Evolutionary conservation across 1,139 yeast genomes (phyloP).

Genomic region (Zygoascus sp.): DNA sequence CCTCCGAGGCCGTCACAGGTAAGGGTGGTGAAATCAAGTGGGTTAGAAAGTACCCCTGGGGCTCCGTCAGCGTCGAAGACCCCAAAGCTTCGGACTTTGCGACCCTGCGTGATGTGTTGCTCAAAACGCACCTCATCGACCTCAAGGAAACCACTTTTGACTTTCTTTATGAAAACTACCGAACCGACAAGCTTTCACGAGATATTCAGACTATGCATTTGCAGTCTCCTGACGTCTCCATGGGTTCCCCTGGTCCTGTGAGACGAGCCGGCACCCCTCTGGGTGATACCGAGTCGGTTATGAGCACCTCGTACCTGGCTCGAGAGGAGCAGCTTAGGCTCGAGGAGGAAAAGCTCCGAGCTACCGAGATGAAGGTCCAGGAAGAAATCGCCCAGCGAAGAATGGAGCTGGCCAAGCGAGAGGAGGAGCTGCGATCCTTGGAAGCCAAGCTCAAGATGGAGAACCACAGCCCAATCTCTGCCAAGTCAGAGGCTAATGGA

Average conservation of each 20-base stretch:
- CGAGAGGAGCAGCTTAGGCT: constrained; percentile 41
- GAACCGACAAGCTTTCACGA: constrained; percentile 82
- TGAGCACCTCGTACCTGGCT: constrained; percentile 26
- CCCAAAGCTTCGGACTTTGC: constrained; percentile 77
- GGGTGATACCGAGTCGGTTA: constrained; percentile 20
- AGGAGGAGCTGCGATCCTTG: constrained; percentile 76
- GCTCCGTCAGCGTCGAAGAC: constrained; percentile 81
- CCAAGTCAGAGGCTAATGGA: constrained; percentile 1
- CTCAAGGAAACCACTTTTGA: constrained; percentile 93
- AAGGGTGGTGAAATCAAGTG: constrained; percentile 26
- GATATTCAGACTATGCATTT: constrained; percentile 17
- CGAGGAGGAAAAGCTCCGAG: constrained; percentile 40
- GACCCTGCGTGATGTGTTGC: constrained; percentile 68
- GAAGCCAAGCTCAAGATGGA: constrained; percentile 55
- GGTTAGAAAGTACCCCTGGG: constrained; percentile 93
- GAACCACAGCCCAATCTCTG: constrained; percentile 11
- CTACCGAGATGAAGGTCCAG: constrained; percentile 67
- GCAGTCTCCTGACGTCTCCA: constrained; percentile 13
- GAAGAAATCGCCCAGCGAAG: constrained; percentile 82
- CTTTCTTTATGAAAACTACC: constrained; percentile 84
- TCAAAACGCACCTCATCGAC: constrained; percentile 86
- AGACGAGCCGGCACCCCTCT: constrained; percentile 13
- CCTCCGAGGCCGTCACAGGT: constrained; percentile 56
- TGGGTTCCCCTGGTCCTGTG: constrained; percentile 16
- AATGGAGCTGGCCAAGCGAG: constrained; percentile 82